phyloP scores from a whole-genome alignment of 1,284 basidiomycete species.

The Schizophyllum commune region DNA sequence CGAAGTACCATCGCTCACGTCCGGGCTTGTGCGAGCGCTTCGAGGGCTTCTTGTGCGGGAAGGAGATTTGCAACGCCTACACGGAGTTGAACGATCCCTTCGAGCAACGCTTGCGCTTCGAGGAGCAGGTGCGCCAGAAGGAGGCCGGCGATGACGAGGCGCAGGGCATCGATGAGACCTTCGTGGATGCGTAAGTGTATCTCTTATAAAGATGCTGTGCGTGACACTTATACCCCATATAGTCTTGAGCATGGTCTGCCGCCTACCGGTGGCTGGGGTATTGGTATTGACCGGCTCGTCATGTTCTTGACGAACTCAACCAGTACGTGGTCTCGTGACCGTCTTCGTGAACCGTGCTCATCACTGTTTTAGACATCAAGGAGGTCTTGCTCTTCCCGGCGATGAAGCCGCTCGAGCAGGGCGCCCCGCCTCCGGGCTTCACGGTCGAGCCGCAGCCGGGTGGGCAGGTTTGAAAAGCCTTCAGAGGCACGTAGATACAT shows the following conservation, averaged over 20 bases:
- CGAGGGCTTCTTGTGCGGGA: conserved; percentile 97
- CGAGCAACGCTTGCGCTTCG: conserved; percentile 93
- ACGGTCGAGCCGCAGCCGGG: not conserved
- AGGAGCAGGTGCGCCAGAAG: conserved; percentile 94
- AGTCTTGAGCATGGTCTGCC: conserved; percentile 96
- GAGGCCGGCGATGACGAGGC: conserved; percentile 97
- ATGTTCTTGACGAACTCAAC: conserved; percentile 95
- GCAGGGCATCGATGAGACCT: conserved; percentile 94
- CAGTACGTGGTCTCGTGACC: conserved; percentile 42
- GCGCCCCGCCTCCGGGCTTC: conserved; percentile 12
- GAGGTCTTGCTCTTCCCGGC: conserved; percentile 87
- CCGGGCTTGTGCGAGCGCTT: conserved; percentile 97
- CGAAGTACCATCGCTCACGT: conserved; percentile 91
- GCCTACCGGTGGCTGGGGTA: conserved; percentile 95
- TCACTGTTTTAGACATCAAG: conserved; percentile 63
- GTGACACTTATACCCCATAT: conserved; percentile 1
- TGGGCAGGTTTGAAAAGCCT: not conserved
- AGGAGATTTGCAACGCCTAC: conserved; percentile 97
- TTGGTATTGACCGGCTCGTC: conserved; percentile 89
- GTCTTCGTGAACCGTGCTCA: not conserved
- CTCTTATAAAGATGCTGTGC: not conserved
- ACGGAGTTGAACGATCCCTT: conserved; percentile 99
- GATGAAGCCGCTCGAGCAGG: conserved; percentile 73
- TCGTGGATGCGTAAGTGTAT: conserved; percentile 75
- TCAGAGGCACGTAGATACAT: not conserved